These are phyloP conservation scores for Fusarium sp. DNA, from an alignment of 2,329 filamentous ascomycete species.

Conservation along the genomic window DNA sequence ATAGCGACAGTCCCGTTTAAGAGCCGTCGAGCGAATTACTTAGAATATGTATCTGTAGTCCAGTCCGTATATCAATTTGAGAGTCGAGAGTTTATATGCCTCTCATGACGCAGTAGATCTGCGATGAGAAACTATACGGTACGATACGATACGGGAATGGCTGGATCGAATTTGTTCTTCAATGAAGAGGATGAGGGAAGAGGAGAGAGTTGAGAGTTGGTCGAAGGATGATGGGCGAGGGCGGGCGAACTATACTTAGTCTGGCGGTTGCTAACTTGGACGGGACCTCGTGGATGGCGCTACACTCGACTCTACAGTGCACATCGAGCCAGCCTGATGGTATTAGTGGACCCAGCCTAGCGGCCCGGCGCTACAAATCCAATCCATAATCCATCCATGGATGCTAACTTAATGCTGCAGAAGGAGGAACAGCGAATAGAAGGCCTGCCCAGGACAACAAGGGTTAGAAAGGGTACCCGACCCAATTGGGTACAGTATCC, in stretches of 20 bases:
- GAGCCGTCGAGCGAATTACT: slow-evolving; percentile 11
- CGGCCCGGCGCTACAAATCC: slow-evolving; percentile 39
- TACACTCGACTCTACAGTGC: slow-evolving; percentile 31
- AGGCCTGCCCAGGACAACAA: slow-evolving; percentile 12
- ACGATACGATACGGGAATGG: background rate
- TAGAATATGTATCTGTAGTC: too few species aligned
- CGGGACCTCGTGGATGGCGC: slow-evolving; percentile 25
- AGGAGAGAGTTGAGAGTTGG: slow-evolving; percentile 29
- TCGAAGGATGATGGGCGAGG: slow-evolving; percentile 35
- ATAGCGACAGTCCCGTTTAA: slow-evolving; percentile 21
- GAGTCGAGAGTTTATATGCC: slow-evolving; percentile 19
- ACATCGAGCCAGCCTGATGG: slow-evolving; percentile 40
- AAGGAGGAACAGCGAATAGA: slow-evolving; percentile 39
- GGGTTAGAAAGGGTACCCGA: slow-evolving; percentile 13
- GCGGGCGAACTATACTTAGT: slow-evolving; percentile 40
- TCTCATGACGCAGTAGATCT: slow-evolving; percentile 35
- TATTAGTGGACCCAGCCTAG: slow-evolving; percentile 42
- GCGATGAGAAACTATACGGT: slow-evolving; percentile 20
- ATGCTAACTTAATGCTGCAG: slow-evolving; percentile 29
- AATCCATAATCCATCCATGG: too few species aligned
- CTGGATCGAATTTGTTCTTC: slow-evolving; percentile 6
- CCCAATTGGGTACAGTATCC: slow-evolving; percentile 34
- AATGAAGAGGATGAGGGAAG: slow-evolving; percentile 19
- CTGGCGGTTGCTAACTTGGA: slow-evolving; percentile 38
- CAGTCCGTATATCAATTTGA: slow-evolving; percentile 5